Base-by-base conservation (phyloP, 1,284 basidiomycete species). In the Rhizopogon parksii region DNA sequence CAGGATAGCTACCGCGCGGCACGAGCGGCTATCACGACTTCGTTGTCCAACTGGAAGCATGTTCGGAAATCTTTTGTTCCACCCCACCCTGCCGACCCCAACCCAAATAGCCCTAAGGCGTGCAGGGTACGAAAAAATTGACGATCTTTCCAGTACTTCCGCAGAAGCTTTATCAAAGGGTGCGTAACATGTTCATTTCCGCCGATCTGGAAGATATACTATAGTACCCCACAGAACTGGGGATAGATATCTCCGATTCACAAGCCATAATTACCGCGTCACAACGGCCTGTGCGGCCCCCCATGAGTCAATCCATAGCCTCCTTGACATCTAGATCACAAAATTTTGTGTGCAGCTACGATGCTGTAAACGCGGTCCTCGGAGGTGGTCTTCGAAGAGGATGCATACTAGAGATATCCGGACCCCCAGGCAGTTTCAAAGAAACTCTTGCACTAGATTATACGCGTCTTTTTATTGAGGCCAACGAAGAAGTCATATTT, bases 341-440 rank as follows among this genome's bases (percentile, higher is more conserved):
- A 30, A 65, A 61, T 53, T 65, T 52, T 42, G 39, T 52, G 52
- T 68, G 62, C 56, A 67, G 64, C n/a, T 79, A 74, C 59, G 53
- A 61, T 2, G 71, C 77, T 19, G 65, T 85, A 17, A 82, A 88
- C 56, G 65, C 65, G 24, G 61, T 87, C 3, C 71, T 88, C 6
- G 73, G 67, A 35, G 83, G 83, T 36, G 85, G 85, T 11, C 63
- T 88, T 45, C 67, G 68, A 46, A 71, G 70, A 53, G 82, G 84
- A 8, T 72, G 76, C 54, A 72, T 87, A 53, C 69, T 88, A 34
- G 85, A 88, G 67, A 68, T 88, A 59, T 85, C 83, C 40, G 85
- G 86, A 0, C 82, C 85, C 35, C 86, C 86, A 1, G 86, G 86
- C 38, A 76, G 77, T 43, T 74, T 76, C 9, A 88, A 85, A 58